Conservation (phyloP, 306 rosid species). For the Casuarina glauca region DNA sequence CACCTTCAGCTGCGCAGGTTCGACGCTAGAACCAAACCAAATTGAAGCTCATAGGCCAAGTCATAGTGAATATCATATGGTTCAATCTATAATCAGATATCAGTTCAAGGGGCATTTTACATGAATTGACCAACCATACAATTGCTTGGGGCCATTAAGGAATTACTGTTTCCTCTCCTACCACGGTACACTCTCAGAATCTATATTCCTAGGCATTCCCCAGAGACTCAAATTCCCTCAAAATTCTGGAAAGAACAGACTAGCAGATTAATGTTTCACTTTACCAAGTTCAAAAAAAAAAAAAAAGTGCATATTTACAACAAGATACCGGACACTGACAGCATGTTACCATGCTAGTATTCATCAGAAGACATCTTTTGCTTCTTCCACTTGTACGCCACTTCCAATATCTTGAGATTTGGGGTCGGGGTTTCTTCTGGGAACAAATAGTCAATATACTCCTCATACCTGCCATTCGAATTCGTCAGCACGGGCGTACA, state of each 20-base stretch:
- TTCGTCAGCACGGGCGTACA: conserved; percentile 19
- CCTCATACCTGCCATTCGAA: conserved; percentile 69
- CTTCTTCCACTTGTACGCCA: conserved; percentile 93
- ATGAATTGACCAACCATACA: neutral
- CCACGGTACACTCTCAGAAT: neutral
- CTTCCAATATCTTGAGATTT: conserved; percentile 87
- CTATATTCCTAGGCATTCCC: neutral
- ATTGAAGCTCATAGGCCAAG: no score
- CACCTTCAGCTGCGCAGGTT: no score
- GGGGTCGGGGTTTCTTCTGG: conserved; percentile 87
- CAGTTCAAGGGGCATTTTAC: neutral
- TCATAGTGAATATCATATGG: neutral
- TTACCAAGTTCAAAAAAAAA: neutral
- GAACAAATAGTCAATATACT: conserved; percentile 74
- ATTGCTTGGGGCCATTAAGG: neutral
- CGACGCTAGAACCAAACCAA: no score
- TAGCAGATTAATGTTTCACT: neutral
- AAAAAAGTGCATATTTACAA: conserved; percentile 18
- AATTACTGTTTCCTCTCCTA: neutral
- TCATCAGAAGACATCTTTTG: conserved; percentile 59
- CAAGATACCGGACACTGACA: neutral
- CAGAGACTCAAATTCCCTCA: neutral
- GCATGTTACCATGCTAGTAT: conserved; percentile 28
- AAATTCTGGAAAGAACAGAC: neutral
- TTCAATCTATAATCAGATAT: neutral